Percentiles rank a stretch among this genome's conserved stretches.
Conservation (phyloP, 768 basidiomycete genomes). For the Tremella fuciformis region DNA sequence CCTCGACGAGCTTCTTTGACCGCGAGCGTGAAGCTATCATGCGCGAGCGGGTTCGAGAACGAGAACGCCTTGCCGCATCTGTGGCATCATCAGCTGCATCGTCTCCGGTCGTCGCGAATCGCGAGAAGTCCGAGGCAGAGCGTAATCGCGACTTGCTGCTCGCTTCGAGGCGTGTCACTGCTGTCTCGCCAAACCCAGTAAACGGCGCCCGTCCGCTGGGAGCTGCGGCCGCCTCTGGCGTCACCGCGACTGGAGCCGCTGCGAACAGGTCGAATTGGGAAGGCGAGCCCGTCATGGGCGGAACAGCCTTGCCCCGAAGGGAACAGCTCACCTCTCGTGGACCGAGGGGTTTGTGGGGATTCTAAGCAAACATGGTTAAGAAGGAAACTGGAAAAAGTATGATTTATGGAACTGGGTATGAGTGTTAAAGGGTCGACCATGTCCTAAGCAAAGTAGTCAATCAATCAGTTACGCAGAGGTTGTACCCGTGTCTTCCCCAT, state of each 20-base stretch:
- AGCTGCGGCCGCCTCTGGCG: constrained; percentile 8
- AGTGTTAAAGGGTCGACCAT: no score
- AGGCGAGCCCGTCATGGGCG: constrained; percentile 34
- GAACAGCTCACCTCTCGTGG: constrained; percentile 16
- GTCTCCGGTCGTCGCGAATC: neutral
- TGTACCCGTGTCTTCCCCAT: no score
- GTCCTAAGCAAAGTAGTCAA: no score
- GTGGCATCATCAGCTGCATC: neutral
- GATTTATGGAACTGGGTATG: no score
- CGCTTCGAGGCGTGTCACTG: constrained; percentile 35
- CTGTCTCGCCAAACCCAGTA: constrained; percentile 29
- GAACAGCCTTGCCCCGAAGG: constrained; percentile 32
- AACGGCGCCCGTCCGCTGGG: constrained; percentile 6
- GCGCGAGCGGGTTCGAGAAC: neutral
- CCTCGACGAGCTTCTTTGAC: constrained; percentile 10
- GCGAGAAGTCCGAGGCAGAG: constrained; percentile 30
- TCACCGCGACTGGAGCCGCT: constrained; percentile 1
- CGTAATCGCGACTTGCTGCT: constrained; percentile 41
- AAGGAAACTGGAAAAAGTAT: no score
- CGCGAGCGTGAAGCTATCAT: neutral
- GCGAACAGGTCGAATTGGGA: constrained; percentile 20
- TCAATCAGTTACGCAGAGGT: no score
- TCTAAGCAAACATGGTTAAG: neutral
- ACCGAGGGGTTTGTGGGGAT: constrained; percentile 5
- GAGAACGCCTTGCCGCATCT: neutral